phyloP scores from a whole-genome alignment of 1,284 basidiomycete genomes.

The Meira miltonrushii region DNA sequence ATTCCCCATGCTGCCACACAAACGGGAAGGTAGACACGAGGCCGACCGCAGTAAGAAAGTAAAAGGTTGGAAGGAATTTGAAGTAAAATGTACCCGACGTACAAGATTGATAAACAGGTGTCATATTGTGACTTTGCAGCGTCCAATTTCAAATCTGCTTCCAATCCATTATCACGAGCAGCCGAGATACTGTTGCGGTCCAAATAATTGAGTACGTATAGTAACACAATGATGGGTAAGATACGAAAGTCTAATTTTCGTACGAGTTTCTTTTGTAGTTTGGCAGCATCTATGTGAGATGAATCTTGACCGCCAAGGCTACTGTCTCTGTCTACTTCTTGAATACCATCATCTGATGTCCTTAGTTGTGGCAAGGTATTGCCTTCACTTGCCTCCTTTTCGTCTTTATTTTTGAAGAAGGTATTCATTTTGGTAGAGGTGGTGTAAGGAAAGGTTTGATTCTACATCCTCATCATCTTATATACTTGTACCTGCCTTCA shows the following conservation, averaged over 20 bases:
- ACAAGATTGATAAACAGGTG: conserved; percentile 15
- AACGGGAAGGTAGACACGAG: conserved; percentile 2
- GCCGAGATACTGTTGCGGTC: conserved; percentile 13
- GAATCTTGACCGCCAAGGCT: no score
- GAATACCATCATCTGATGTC: no score
- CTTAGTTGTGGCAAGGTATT: no score
- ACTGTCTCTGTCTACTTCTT: no score
- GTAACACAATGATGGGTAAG: conserved; percentile 8
- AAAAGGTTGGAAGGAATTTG: conserved; percentile 10
- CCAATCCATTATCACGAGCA: conserved; percentile 6
- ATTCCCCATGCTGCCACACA: conserved; percentile 31
- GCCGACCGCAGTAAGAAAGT: conserved; percentile 1
- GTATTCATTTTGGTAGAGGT: no score
- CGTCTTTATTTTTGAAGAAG: no score
- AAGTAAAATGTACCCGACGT: conserved; percentile 14
- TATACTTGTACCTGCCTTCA: no score
- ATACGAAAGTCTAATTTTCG: conserved; percentile 12
- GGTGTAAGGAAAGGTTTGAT: no score
- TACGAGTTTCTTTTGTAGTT: conserved; percentile 12
- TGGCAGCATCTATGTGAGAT: not conserved
- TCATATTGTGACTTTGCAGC: conserved; percentile 11
- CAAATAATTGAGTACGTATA: conserved; percentile 12
- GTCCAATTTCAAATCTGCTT: conserved; percentile 12
- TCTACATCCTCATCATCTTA: no score
- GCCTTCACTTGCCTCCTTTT: no score